Base-by-base conservation (phyloP, 2,329 filamentous ascomycete genomes). In the Aspergillus sp. region DNA sequence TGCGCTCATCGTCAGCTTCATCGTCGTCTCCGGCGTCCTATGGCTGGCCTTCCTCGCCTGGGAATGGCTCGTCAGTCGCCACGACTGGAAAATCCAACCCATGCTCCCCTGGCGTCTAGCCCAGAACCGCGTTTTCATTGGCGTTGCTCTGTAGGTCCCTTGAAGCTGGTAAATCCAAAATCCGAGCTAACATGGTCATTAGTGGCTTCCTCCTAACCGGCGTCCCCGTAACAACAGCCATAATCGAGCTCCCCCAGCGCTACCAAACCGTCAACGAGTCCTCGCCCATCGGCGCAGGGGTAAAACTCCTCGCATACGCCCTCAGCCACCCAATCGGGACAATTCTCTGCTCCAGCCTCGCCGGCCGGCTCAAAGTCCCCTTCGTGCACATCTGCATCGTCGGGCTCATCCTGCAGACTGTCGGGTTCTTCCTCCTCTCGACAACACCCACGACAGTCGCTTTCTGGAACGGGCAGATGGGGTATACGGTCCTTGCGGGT, bases 1-100 rank as follows among this genome's bases (percentile, higher is more conserved):
- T 47, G 75, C 77, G 0, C 70, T 78, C n/a, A 82, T 86, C 4
- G 69, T 86, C 46, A 65, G 73, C 12, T 76, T 82, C 15, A 69
- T 87, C n/a, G 71, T 74, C 3, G 69, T 49, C 17, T 49, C 46
- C 3, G 30, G 30, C 2, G 33, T 49, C 5, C 33, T 49, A 13
- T 34, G 30, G 20, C 1, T 49, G 3, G 12, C 17, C 11, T 42
- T 42, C 22, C 20, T 42, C 20, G 24, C 17, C 17, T 41, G 49
- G 49, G 37, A 63, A 41, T 61, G 60, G 60, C 45, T 56, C 22
- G 47, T 63, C 3, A 58, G 52, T 13, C 54, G 51, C 19, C 47
- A 30, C 27, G 17, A 53, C 9, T 11, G 45, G 1, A 17, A 20
- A 4, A 58, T 60, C 15, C 51, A 58, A 8, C 61, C 64, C 4